Base-by-base conservation (phyloP, 23 red algal genomes). In the Gracilaria domingensis region DNA sequence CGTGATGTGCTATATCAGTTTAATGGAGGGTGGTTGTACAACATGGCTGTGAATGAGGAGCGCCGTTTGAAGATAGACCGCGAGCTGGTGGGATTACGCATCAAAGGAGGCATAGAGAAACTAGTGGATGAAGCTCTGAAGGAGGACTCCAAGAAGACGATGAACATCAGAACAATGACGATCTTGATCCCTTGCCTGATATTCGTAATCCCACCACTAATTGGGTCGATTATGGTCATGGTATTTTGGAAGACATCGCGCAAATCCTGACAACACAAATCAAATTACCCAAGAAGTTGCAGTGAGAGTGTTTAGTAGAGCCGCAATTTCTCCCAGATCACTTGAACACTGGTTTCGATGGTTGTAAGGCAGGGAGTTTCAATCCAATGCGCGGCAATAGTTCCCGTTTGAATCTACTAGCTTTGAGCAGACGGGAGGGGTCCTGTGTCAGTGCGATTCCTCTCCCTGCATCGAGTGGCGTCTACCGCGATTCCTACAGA, bases 1-100 rank as follows among this genome's bases (percentile, higher is more conserved):
- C 54, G 62, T 56, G 81, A 85, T 55, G 65, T 50, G 57, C 38
- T 85, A 25, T 85, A 69, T 26, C 81, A 85, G 33, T 85, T 85
- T 39, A 85, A 85, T 34, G 81, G 81, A 8, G 81, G 81, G 45
- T 85, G 81, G 81, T 61, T 85, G 40, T 85, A 85, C 25, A 85
- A 85, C 60, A 42, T 39, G 30, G 37, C 36, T 7, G 81, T 85
- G 57, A 42, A 28, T 20, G 81, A 85, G 45, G 36, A 47, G 81
- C 40, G 65, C 8, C 81, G 81, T 37, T 32, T 69, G 61, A 60
- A 45, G 24, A 61, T 85, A 33, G 81, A 85, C 59, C 81, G 81
- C 24, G 81, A 85, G 81, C 58, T 85, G 16, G 65, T 85, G 4
- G 81, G 59, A 25, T 61, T 85, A 16, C 81, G 81, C 16, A 50